A percentile compares a stretch with the other conserved stretches of the same genome.
Conservation (phyloP, 768 basidiomycete genomes). For the Amanita fuliginea region DNA sequence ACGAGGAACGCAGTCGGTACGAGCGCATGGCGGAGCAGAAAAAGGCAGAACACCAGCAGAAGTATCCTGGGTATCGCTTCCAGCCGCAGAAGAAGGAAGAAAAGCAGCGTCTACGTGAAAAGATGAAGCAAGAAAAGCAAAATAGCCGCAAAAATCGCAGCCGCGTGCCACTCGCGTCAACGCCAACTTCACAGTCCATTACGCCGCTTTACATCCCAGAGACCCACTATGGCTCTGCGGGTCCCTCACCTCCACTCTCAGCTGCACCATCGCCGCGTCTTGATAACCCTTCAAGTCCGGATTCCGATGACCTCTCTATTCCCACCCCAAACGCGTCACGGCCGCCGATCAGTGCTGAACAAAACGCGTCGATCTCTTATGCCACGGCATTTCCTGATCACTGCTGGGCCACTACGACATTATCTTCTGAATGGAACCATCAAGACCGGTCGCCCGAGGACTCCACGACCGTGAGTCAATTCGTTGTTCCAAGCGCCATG, state of each 20-base stretch:
- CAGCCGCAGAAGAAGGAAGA: constrained; percentile 44
- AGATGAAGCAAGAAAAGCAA: constrained; percentile 30
- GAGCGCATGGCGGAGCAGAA: constrained; percentile 41
- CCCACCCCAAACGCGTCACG: constrained; percentile 7
- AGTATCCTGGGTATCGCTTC: constrained; percentile 50
- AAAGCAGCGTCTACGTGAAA: constrained; percentile 28
- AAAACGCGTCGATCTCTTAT: constrained; percentile 3
- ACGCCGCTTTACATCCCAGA: constrained; percentile 14
- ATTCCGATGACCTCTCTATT: neutral
- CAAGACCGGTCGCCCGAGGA: neutral
- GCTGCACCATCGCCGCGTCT: constrained; percentile 34
- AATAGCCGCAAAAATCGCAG: constrained; percentile 15
- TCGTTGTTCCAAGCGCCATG: too few relatives aligned
- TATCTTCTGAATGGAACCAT: constrained; percentile 1
- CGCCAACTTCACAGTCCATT: constrained; percentile 11
- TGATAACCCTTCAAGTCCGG: constrained; percentile 2
- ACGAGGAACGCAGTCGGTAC: constrained; percentile 35
- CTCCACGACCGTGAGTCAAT: neutral
- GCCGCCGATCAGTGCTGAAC: constrained; percentile 5
- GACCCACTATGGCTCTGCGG: constrained; percentile 23
- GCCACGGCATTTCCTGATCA: neutral
- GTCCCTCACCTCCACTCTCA: constrained; percentile 44
- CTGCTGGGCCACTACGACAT: neutral
- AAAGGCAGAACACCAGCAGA: constrained; percentile 38
- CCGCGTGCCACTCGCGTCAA: constrained; percentile 8